These are phyloP conservation scores for Nitzschia palea DNA, from an alignment of 108 stramenopile species.

Conservation along the genomic window DNA sequence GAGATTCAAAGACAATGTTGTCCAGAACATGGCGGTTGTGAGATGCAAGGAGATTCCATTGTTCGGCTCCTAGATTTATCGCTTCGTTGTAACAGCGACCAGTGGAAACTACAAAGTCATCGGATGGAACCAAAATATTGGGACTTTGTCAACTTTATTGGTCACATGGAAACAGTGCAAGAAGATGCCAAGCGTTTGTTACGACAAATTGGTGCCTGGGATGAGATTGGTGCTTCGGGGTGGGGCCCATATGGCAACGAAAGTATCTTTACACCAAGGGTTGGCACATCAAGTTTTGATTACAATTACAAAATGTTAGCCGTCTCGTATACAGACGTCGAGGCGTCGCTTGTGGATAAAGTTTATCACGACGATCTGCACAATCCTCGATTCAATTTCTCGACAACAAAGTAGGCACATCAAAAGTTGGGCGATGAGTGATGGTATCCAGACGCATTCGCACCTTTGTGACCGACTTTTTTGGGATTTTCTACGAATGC, in stretches of 20 bases:
- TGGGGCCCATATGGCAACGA: slow-evolving; percentile 41
- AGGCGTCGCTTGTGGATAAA: slow-evolving; percentile 14
- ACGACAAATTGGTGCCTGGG: slow-evolving; percentile 45
- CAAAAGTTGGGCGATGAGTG: background rate
- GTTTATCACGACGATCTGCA: slow-evolving; percentile 28
- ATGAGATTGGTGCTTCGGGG: slow-evolving; percentile 37
- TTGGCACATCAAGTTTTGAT: background rate
- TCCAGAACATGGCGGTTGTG: slow-evolving; percentile 21
- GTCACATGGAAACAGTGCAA: slow-evolving; percentile 29
- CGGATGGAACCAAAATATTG: slow-evolving; percentile 48
- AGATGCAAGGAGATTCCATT: background rate
- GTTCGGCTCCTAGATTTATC: slow-evolving; percentile 18
- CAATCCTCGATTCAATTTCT: slow-evolving; percentile 17
- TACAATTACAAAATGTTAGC: background rate
- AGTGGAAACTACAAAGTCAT: slow-evolving; percentile 45
- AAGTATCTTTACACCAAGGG: slow-evolving; percentile 17
- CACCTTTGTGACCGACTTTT: too few relatives aligned
- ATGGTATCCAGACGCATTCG: too few relatives aligned
- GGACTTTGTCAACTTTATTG: slow-evolving; percentile 47
- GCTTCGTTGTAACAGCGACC: slow-evolving; percentile 26
- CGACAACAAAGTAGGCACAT: background rate
- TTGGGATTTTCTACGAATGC: too few relatives aligned
- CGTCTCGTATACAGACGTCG: slow-evolving; percentile 2
- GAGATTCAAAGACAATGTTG: slow-evolving; percentile 19
- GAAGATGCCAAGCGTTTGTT: slow-evolving; percentile 41